These are phyloP conservation scores for Scopulariopsis brevicaulis DNA, from an alignment of 2,329 filamentous ascomycete genomes.

Conservation along the genomic window DNA sequence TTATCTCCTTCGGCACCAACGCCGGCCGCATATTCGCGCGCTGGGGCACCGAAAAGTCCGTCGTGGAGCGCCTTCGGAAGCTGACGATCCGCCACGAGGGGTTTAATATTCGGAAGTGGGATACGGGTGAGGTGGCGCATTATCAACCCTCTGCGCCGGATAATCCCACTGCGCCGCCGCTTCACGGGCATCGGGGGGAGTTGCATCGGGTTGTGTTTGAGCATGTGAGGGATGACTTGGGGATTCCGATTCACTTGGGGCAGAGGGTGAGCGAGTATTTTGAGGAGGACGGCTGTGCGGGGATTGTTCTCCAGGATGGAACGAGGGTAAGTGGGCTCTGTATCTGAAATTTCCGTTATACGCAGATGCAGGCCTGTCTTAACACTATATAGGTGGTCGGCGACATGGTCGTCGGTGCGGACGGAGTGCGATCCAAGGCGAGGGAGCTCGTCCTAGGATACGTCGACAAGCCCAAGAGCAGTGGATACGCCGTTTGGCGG, in stretches of 20 bases:
- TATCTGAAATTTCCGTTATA: not conserved
- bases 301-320: conserved; percentile 36
- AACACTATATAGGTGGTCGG: conserved; percentile 21
- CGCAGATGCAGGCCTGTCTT: not conserved
- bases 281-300: conserved; percentile 36
- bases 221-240: conserved; percentile 40
- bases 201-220: conserved; percentile 47
- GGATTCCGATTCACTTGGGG: conserved; percentile 43
- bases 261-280: conserved; percentile 40
- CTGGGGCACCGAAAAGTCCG: conserved; percentile 32
- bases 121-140: conserved; percentile 46
- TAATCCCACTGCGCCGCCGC: conserved; percentile 36
- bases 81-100: conserved; percentile 25
- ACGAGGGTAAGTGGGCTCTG: conserved; percentile 21
- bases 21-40: conserved; percentile 48
- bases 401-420: conserved; percentile 41
- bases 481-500: conserved; percentile 39
- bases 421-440: conserved; percentile 42
- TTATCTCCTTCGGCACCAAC: conserved; percentile 51
- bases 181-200: conserved; percentile 51
- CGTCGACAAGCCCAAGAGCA: conserved; percentile 37
- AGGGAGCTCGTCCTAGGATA: conserved; percentile 37
- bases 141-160: conserved; percentile 36
- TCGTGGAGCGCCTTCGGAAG: not conserved
- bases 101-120: conserved; percentile 51